Evolutionary conservation across 768 basidiomycete species (phyloP), one percentile per base, ranked within the genome.

Genomic region (Candolleomyces aberdarensis): DNA sequence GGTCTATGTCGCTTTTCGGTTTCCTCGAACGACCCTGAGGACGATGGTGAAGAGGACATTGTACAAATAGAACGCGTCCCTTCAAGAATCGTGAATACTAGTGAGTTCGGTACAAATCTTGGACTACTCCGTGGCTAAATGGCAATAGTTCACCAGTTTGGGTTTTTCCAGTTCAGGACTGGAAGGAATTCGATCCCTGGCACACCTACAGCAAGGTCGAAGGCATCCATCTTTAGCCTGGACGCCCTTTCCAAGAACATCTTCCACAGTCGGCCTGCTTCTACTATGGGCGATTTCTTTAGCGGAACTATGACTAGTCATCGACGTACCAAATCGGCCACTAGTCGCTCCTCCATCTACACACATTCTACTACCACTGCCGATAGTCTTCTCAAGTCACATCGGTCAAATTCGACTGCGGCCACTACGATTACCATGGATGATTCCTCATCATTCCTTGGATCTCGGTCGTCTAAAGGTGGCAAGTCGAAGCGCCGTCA

Each of bases 231-330:
- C 55, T 94, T 96, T 69, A 87, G 91, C 39, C 80, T 98, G 56
- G 95, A 98, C 68, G 89, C 86, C 19, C 89, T 98, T 65, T 94
- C 93, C 19, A 85, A 93, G 48, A 95, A 94, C 72, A 80, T 98
- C 31, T 96, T 97, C 75, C 86, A 83, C 66, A 70, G 84, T 6
- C 83, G 86, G 2, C 82, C 88, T 32, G 90, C 87, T 9, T 84
- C 83, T 11, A 76, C 85, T 9, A 85, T 87, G 75, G 83, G 83
- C 36, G 92, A 95, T 63, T 78, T 93, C 59, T 93, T 94, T 69
- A 83, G 86, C 32, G 86, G 85, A 5, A 87, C 88, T 0, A 84
- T 89, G 40, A 88, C 81, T 66, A 79, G 85, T 59, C 85, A 86
- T 68, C 83, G 83, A 61, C 85, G 89, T 22, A 79, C 83, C 22